phyloP scores from a whole-genome alignment of 331 rosid genomes.

The Quercus tomentella region DNA sequence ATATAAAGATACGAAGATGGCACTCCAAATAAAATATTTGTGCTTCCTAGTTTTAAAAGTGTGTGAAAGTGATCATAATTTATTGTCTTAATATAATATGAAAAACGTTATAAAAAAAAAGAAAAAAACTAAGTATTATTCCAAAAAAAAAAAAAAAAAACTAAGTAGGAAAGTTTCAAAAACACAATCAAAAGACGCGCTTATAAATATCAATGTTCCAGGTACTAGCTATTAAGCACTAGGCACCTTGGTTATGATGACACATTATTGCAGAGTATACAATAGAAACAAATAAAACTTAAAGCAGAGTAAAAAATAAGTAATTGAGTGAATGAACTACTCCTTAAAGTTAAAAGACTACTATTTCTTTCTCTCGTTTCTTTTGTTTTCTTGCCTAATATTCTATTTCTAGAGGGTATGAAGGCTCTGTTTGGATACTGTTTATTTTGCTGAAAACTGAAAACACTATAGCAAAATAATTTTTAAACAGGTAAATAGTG shows the following conservation, averaged over 20 bases:
- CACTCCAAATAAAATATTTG: too few species aligned
- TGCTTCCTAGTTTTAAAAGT: too few species aligned
- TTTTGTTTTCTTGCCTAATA: neutral
- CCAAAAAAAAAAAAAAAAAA: neutral
- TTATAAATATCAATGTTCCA: slow-evolving; percentile 12
- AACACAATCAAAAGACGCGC: slow-evolving; percentile 35
- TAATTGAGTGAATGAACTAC: neutral
- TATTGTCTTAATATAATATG: too few species aligned
- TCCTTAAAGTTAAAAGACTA: neutral
- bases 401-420: neutral
- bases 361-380: neutral
- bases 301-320: neutral
- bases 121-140: neutral
- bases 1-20: too few species aligned
- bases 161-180: slow-evolving; percentile 17
- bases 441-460: too few species aligned
- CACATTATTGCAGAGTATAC: neutral
- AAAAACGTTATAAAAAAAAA: neutral
- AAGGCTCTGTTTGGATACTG: rapidly evolving
- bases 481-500: rapidly evolving
- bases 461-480: rapidly evolving
- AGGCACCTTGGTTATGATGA: neutral
- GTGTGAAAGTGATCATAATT: too few species aligned
- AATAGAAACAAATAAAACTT: neutral
- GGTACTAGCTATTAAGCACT: slow-evolving; percentile 15